Base-by-base conservation (phyloP, 768 basidiomycete species). In the Suillus subaureus region DNA sequence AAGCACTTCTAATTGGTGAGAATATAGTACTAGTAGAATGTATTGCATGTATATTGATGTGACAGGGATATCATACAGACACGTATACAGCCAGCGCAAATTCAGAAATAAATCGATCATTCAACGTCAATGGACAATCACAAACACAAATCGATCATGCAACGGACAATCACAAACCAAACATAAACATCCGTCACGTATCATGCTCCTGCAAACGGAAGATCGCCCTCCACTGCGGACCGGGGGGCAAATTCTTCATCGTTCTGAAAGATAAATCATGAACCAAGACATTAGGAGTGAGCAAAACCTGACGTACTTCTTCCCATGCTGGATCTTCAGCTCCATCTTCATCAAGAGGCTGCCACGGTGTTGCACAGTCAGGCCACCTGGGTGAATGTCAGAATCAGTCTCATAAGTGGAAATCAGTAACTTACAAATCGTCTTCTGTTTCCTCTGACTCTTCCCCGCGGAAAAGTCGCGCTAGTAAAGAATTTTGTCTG, bases 271-370 rank as follows among this genome's bases (percentile, higher is more conserved):
- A 23, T 18, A 11, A 61, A 23, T 18, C 60, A 11, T 51, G 40
- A 40, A 23, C n/a, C 21, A 52, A 28, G 28, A 7, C 31, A 26
- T 26, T 15, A 55, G 18, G 35, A 35, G 31, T 13, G 13, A 12
- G 43, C 6, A 35, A 61, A 16, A 37, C 43, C 4, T n/a, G 31
- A n/a, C 51, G 21, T 37, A 62, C 61, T 1, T 62, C 60, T 13
- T 26, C 54, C 31, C 31, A 33, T 12, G 71, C 26, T 7, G n/a
- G 13, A 35, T 77, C 75, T 51, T 67, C 70, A 1, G 45, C 63
- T 13, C 74, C 74, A 5, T 77, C 73, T 4, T 77, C 69, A 43
- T 72, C 39, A 54, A 75, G 72, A 0, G 74, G 72, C 0, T 68
- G 60, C 74, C 75, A 75, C 2, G 73, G 72, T 9, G 63, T n/a